Base-by-base conservation (phyloP, 169 alveolate species). In the Theileria parva region DNA sequence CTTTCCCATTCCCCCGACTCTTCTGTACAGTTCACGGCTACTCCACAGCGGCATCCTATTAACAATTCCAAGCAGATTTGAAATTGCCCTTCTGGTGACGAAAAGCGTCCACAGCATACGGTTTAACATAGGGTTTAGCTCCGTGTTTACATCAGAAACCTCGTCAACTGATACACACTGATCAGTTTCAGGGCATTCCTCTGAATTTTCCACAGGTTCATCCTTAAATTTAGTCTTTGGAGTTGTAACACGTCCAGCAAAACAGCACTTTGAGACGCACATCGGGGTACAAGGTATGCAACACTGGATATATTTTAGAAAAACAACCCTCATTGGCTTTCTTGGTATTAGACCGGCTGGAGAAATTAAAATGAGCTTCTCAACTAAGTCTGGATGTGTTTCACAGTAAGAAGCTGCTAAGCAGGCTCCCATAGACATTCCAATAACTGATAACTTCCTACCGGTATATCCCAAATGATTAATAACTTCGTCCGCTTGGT, bases 351-450 rank as follows among this genome's bases (percentile, higher is more conserved):
- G 59, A 13, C 95, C 95, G 12, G 92, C 91, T n/a, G 95, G 95
- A 30, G 95, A 91, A 55, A 91, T 77, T 65, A 91, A 70, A 50
- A 91, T 76, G 28, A 91, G 37, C 59, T 85, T 77, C 68, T 91
- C 92, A 44, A 91, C 95, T 51, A 70, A 83, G 0, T 91, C 87
- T 25, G 92, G 92, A 70, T 91, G 87, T 32, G 83, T 74, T 66
- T 86, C 86, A 50, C 93, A 90, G 73, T 76, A 91, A 9, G 88
- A 68, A 11, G 89, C 92, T 23, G 95, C 95, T 27, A 91, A 44
- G 75, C 92, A 84, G 23, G 78, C 87, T 27, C 91, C 95, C 95
- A 91, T 91, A 15, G 95, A 91, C 53, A 91, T 85, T 15, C 95
- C 95, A 59, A 91, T 87, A 15, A 91, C 74, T 12, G 90, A 79